Conservation (phyloP, 176 grass and related monocot genomes). For the Puccinellia tenuiflora region DNA sequence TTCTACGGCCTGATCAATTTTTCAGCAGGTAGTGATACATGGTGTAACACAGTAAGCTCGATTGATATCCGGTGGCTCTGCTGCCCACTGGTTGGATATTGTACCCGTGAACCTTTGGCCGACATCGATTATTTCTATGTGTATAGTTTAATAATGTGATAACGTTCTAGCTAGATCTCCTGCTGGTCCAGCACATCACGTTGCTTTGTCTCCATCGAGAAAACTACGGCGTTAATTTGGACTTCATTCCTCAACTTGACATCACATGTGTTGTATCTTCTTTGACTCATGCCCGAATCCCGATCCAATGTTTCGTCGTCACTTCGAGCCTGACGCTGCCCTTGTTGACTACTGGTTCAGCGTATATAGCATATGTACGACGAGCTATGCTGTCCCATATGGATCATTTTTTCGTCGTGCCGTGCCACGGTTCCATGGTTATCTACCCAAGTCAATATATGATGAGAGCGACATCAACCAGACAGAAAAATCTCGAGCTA, state of each 20-base stretch:
- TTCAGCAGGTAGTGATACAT: no score
- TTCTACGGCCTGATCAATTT: no score
- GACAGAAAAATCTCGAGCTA: neutral
- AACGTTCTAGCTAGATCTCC: no score
- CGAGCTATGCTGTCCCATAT: neutral
- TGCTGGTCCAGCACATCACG: no score
- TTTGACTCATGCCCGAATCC: neutral
- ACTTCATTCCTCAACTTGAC: neutral
- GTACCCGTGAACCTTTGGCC: no score
- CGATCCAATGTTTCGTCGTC: neutral
- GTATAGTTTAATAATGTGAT: no score
- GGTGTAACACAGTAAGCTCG: no score
- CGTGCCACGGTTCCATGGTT: neutral
- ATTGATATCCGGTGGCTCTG: no score
- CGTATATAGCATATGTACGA: no score
- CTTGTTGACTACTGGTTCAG: neutral
- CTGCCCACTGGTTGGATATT: no score
- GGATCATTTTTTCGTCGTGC: neutral
- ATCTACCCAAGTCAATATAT: neutral
- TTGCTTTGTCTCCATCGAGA: neutral
- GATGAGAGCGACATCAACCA: neutral
- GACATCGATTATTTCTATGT: no score
- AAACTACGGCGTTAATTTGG: neutral
- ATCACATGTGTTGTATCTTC: neutral
- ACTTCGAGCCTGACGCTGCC: neutral